These are phyloP conservation scores for Clarireedia paspali DNA, from an alignment of 2,329 filamentous ascomycete genomes.

Conservation along the genomic window DNA sequence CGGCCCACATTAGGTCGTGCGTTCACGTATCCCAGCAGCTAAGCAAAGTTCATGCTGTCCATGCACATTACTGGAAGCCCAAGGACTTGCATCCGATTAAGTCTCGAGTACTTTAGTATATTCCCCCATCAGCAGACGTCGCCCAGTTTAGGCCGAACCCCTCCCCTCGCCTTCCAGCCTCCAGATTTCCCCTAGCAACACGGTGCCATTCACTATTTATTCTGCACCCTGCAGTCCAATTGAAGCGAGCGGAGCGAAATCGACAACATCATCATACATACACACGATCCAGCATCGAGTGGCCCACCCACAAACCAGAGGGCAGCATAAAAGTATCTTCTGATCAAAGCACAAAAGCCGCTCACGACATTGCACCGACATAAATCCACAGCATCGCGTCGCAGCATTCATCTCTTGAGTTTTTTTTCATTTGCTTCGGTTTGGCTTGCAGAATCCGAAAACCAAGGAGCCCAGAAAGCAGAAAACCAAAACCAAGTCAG, in stretches of 20 bases:
- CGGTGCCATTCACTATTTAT: conserved; percentile 3
- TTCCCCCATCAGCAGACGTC: conserved; percentile 6
- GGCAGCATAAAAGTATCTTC: background rate
- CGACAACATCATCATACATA: background rate
- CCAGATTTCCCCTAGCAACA: conserved; percentile 3
- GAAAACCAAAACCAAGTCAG: conserved; percentile 6
- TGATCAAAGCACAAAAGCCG: background rate
- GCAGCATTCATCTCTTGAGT: background rate
- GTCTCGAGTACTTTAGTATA: background rate
- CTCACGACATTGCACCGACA: conserved; percentile 1
- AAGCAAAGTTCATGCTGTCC: background rate
- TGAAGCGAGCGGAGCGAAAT: background rate
- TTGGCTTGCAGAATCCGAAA: background rate
- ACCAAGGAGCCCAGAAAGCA: background rate
- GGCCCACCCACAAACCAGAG: too few relatives aligned
- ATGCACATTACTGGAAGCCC: background rate
- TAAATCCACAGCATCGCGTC: conserved; percentile 3
- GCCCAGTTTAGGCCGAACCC: background rate
- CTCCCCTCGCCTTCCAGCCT: background rate
- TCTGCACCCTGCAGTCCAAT: background rate
- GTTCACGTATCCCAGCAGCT: background rate
- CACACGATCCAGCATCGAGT: background rate
- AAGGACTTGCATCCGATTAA: background rate
- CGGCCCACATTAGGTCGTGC: conserved; percentile 2
- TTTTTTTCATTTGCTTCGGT: background rate